Conservation (phyloP, 2,329 filamentous ascomycete genomes). For the Passalora sequoiae region DNA sequence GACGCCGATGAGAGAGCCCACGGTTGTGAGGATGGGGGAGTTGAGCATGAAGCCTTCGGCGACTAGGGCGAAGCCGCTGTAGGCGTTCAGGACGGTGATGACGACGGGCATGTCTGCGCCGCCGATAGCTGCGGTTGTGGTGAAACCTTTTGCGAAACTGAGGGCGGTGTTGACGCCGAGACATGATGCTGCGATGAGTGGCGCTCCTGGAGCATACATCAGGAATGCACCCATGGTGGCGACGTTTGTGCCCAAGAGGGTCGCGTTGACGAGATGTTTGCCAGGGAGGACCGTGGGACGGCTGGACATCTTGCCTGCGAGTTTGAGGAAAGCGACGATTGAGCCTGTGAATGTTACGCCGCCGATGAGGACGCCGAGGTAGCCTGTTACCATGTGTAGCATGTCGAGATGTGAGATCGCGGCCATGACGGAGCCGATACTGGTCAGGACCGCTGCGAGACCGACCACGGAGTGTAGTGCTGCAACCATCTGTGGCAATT, state of each 20-base stretch:
- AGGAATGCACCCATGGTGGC: slow-evolving; percentile 82
- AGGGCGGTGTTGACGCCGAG: slow-evolving; percentile 70
- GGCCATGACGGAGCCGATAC: slow-evolving; percentile 78
- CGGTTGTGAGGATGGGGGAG: slow-evolving; percentile 76
- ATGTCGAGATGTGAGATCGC: slow-evolving; percentile 62
- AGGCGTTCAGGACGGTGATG: slow-evolving; percentile 85
- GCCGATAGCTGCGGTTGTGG: slow-evolving; percentile 81
- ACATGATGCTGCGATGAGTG: slow-evolving; percentile 71
- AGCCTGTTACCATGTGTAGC: slow-evolving; percentile 78
- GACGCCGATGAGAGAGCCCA: slow-evolving; percentile 81
- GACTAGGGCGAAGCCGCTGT: slow-evolving; percentile 83
- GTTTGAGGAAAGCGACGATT: slow-evolving; percentile 82
- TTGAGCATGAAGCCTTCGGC: slow-evolving; percentile 90
- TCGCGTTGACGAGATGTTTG: slow-evolving; percentile 68
- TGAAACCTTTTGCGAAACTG: slow-evolving; percentile 81
- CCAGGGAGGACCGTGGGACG: slow-evolving; percentile 68
- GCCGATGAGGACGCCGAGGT: slow-evolving; percentile 73
- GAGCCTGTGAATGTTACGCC: slow-evolving; percentile 89
- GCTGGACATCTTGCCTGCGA: slow-evolving; percentile 76
- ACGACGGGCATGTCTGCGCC: slow-evolving; percentile 94
- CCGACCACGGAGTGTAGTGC: slow-evolving; percentile 87
- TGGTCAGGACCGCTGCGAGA: slow-evolving; percentile 80
- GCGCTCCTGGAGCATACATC: slow-evolving; percentile 73
- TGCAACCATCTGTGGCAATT: slow-evolving; percentile 82
- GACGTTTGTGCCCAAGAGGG: slow-evolving; percentile 68